Conservation (phyloP, 306 rosid species). For the Oemleria cerasiformis region DNA sequence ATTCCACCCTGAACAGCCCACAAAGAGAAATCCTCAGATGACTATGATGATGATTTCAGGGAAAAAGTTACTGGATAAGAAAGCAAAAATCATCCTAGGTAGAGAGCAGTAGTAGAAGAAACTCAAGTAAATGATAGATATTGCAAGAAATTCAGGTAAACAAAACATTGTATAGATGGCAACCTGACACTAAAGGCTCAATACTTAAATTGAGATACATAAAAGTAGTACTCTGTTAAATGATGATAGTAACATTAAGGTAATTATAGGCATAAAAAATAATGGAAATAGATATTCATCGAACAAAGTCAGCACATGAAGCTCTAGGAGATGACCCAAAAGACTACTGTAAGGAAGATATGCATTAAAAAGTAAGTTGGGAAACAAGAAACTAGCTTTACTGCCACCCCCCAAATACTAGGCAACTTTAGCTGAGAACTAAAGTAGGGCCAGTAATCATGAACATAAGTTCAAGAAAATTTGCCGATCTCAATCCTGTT, state of each 20-base stretch:
- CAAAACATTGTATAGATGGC: no score
- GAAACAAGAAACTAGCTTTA: slow-evolving; percentile 1
- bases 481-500: background rate
- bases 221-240: no score
- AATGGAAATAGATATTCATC: background rate
- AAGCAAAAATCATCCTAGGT: background rate
- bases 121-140: background rate
- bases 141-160: background rate
- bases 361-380: background rate
- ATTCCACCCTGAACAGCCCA: slow-evolving; percentile 54
- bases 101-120: background rate
- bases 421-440: background rate
- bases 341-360: background rate
- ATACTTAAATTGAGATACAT: no score
- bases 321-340: background rate
- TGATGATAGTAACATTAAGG: background rate
- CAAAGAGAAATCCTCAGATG: slow-evolving; percentile 9
- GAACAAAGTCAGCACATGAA: slow-evolving; percentile 1
- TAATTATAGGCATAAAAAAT: background rate
- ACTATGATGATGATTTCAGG: background rate
- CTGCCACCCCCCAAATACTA: background rate
- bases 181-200: no score
- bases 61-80: background rate
- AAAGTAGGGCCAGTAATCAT: background rate
- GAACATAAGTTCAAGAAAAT: background rate